Conservation (phyloP, 2,329 filamentous ascomycete species). For the Dryadomyces sulphureus region DNA sequence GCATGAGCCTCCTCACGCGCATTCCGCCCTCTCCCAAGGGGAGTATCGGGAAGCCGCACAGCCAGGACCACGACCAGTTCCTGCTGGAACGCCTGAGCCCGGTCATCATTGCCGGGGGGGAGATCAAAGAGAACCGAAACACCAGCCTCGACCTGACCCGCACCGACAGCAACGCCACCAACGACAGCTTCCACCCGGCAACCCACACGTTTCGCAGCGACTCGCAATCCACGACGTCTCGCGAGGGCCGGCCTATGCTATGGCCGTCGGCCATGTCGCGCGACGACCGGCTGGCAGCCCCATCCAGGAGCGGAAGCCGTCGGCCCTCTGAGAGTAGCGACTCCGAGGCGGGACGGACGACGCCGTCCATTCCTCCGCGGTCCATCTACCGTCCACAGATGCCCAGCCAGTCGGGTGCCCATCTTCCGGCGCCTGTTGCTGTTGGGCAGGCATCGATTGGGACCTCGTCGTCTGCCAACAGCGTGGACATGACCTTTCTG, state of each 20-base stretch:
- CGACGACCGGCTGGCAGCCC: slow-evolving; percentile 11
- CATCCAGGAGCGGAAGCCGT: slow-evolving; percentile 17
- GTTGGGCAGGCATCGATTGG: slow-evolving; percentile 21
- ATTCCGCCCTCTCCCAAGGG: slow-evolving; percentile 35
- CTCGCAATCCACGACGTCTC: slow-evolving; percentile 27
- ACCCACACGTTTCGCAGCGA: slow-evolving; percentile 26
- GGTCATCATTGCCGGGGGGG: slow-evolving; percentile 51
- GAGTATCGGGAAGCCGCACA: slow-evolving; percentile 30
- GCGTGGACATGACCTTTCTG: slow-evolving; percentile 39
- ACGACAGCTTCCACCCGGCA: slow-evolving; percentile 19
- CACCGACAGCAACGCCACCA: slow-evolving; percentile 36
- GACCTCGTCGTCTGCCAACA: slow-evolving; percentile 35
- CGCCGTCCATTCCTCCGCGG: slow-evolving; percentile 37
- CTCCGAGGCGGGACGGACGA: slow-evolving; percentile 26
- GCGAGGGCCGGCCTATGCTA: slow-evolving; percentile 28
- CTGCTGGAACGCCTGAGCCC: slow-evolving; percentile 48
- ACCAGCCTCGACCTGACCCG: slow-evolving; percentile 30
- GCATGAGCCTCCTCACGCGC: slow-evolving; percentile 31
- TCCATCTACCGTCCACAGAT: slow-evolving; percentile 37
- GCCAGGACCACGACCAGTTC: slow-evolving; percentile 39
- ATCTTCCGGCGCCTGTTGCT: slow-evolving; percentile 38
- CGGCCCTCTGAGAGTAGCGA: slow-evolving; percentile 42
- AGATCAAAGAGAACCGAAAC: slow-evolving; percentile 46
- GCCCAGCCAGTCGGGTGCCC: slow-evolving; percentile 26
- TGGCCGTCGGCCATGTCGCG: slow-evolving; percentile 40